Percentiles rank a stretch among this genome's conserved stretches.
Conservation (phyloP, 768 basidiomycete species). For the Aureoboletus auriporus region DNA sequence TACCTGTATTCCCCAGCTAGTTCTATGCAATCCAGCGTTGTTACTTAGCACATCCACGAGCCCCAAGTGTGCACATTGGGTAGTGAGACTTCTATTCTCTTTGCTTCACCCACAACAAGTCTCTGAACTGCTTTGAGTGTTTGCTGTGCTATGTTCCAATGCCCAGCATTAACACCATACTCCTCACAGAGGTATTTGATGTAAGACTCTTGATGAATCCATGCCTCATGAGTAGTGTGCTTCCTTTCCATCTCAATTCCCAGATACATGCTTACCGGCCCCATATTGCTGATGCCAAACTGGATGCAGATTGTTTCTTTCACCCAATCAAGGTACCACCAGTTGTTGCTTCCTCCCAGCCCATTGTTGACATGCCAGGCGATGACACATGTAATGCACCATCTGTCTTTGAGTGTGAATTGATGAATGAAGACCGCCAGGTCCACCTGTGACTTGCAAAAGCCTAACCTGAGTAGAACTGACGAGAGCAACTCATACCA, state of each 20-base stretch:
- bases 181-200: background rate
- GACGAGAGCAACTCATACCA: conserved; percentile 14
- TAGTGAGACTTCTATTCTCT: too few species aligned
- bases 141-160: too few species aligned
- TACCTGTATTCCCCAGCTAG: too few species aligned
- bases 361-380: conserved; percentile 11
- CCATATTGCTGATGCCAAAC: conserved; percentile 1
- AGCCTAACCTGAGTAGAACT: background rate
- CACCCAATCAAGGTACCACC: background rate
- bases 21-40: too few species aligned
- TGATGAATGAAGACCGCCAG: background rate
- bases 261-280: background rate
- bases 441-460: background rate
- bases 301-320: background rate
- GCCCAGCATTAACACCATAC: too few species aligned
- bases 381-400: conserved; percentile 3
- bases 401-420: fast-evolving
- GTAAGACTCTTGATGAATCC: background rate
- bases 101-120: too few species aligned
- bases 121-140: too few species aligned
- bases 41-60: too few species aligned
- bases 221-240: background rate
- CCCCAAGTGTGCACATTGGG: too few species aligned
- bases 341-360: background rate
- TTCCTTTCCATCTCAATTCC: background rate